Base-by-base conservation (phyloP, 768 basidiomycete species). In the Podaxis carcinomalis region DNA sequence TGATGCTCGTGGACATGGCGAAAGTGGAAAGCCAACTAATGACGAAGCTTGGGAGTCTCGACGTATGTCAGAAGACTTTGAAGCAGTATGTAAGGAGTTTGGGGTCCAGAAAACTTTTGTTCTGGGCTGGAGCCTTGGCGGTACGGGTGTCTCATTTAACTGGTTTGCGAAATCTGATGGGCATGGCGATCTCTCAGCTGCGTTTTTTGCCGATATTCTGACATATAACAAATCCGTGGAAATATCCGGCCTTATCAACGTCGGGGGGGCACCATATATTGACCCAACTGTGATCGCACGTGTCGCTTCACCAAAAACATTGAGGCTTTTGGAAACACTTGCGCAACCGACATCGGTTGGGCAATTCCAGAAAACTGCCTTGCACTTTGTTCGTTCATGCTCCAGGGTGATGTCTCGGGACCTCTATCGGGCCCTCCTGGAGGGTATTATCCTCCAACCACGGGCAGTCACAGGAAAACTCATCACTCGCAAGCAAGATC, bases 1-100 rank as follows among this genome's bases (percentile, higher is more conserved):
- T 58, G 75, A 75, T 53, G 39, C 70, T 28, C 69, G 74, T 28
- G 74, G 75, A 3, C 71, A 75, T 47, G 74, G 74, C 9, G 59
- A 65, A 54, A 72, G 72, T 32, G 71, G 67, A 4, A 73, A 72
- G 46, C 71, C 75, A 0, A 21, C 27, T 4, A 57, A 63, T 7
- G 61, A 66, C 16, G 73, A 63, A 14, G 64, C 68, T 4, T 74
- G 72, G 67, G 67, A 63, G 28, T 72, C 72, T 2, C 27, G 67
- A n/a, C 67, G 71, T 5, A 59, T 71, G 5, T 71, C 72, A 2
- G 69, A 72, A 21, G 71, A 74, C 56, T 74, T 73, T 59, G 62
- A 68, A 51, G 69, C 69, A 5, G 71, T 75, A 40, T 67, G 69
- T n/a, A 39, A 69, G 16, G 71, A 64, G 21, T 76, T 75, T 47